A percentile compares a stretch with the other conserved stretches of the same genome.
phyloP scores from a whole-genome alignment of 176 grass and related monocot genomes.

The Hordeum vulgare region DNA sequence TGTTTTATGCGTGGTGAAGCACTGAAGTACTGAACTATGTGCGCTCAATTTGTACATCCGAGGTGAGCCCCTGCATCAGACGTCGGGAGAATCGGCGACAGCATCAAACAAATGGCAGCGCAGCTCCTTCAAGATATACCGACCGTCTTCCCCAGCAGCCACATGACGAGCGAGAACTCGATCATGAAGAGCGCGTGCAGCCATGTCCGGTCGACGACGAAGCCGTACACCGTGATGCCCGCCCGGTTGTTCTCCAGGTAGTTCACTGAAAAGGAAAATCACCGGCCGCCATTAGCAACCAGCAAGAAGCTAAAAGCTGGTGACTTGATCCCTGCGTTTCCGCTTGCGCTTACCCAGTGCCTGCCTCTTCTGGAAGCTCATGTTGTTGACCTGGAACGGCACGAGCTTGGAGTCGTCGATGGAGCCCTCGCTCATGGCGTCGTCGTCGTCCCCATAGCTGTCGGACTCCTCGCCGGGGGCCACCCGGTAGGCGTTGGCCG shows the following conservation, averaged over 20 bases:
- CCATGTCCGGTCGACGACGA: conserved; percentile 78
- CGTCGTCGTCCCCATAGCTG: background rate
- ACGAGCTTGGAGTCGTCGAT: conserved; percentile 39
- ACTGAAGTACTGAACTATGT: background rate
- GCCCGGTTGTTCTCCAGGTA: conserved; percentile 94
- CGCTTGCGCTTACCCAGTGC: conserved; percentile 51
- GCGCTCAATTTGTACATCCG: conserved; percentile 21
- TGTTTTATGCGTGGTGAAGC: background rate
- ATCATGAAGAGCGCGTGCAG: conserved; percentile 92
- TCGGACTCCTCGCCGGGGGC: conserved; percentile 21
- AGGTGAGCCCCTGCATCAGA: background rate
- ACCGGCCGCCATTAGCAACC: background rate
- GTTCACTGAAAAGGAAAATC: conserved; percentile 48
- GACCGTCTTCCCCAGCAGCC: conserved; percentile 92
- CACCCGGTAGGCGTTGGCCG: conserved; percentile 21
- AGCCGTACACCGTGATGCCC: conserved; percentile 85
- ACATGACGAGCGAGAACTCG: conserved; percentile 82
- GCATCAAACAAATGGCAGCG: background rate
- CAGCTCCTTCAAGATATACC: conserved; percentile 30
- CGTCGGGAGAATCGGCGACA: background rate
- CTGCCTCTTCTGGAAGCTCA: conserved; percentile 77
- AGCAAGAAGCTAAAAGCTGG: background rate
- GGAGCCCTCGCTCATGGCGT: conserved; percentile 26
- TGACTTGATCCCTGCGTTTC: background rate
- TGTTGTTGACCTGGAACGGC: conserved; percentile 35